These are phyloP conservation scores for Nemania sp. DNA, from an alignment of 2,329 filamentous ascomycete genomes.

Conservation along the genomic window DNA sequence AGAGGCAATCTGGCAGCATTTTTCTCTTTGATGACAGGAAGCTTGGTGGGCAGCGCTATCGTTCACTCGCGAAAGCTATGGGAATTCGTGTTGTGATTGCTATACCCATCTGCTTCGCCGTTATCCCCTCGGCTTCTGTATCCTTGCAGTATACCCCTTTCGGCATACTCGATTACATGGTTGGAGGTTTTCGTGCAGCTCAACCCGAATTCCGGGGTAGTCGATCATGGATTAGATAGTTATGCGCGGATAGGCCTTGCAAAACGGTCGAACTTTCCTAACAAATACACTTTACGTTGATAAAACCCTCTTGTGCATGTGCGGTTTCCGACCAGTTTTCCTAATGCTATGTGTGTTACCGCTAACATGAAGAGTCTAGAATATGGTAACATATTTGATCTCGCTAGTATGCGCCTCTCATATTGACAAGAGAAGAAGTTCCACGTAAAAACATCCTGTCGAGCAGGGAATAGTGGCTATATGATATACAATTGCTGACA, in stretches of 20 bases:
- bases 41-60: constrained; percentile 30
- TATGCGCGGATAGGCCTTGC: constrained; percentile 41
- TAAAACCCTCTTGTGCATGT: constrained; percentile 20
- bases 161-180: constrained; percentile 38
- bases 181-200: constrained; percentile 35
- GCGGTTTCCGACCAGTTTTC: constrained; percentile 19
- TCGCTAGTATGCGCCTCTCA: not conserved
- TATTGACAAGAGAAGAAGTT: too few relatives aligned
- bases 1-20: constrained; percentile 42
- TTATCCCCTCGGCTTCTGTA: constrained; percentile 36
- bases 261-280: constrained; percentile 43
- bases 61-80: constrained; percentile 19
- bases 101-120: constrained; percentile 21
- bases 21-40: constrained; percentile 40
- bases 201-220: constrained; percentile 35
- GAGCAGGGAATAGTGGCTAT: too few relatives aligned
- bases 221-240: constrained; percentile 37
- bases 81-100: constrained; percentile 29
- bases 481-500: too few relatives aligned
- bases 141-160: constrained; percentile 44
- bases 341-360: not conserved
- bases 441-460: too few relatives aligned
- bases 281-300: constrained; percentile 46
- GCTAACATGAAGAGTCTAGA: not conserved
- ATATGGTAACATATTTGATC: not conserved